Conservation (phyloP, 495 filamentous ascomycete genomes). For the Barbatosphaeria neglecta region DNA sequence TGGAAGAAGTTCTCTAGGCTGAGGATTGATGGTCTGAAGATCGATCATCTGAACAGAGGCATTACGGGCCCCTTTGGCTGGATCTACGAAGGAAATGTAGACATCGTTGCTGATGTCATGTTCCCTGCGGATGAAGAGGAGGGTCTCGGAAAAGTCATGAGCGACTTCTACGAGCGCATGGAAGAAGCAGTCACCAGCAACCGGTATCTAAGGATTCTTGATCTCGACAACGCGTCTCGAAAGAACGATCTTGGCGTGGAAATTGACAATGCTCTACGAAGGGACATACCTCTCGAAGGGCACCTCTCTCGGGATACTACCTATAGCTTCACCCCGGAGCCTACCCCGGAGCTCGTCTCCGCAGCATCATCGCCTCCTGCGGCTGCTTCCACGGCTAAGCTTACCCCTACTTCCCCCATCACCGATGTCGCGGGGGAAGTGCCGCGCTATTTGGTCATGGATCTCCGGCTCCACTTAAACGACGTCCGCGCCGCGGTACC, state of each 20-base stretch:
- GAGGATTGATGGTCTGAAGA: constrained; percentile 84
- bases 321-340: constrained; percentile 3
- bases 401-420: no score
- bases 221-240: constrained; percentile 26
- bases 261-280: constrained; percentile 9
- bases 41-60: constrained; percentile 91
- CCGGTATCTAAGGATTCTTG: constrained; percentile 41
- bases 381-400: constrained; percentile 2
- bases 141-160: constrained; percentile 80
- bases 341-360: neutral
- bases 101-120: constrained; percentile 92
- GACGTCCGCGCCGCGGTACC: constrained; percentile 85
- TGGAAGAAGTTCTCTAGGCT: constrained; percentile 93
- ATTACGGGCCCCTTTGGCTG: constrained; percentile 92
- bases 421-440: constrained; percentile 34
- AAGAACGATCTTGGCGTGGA: constrained; percentile 10
- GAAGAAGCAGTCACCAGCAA: constrained; percentile 81
- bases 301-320: neutral
- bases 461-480: constrained; percentile 81
- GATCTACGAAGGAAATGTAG: constrained; percentile 93
- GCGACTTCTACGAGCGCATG: constrained; percentile 86
- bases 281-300: neutral
- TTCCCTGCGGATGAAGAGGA: constrained; percentile 78
- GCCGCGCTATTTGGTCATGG: constrained; percentile 73
- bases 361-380: neutral